Evolutionary conservation across 768 basidiomycete genomes (phyloP), one percentile per base, ranked within the genome.

Genomic region (Suillus alpinus): DNA sequence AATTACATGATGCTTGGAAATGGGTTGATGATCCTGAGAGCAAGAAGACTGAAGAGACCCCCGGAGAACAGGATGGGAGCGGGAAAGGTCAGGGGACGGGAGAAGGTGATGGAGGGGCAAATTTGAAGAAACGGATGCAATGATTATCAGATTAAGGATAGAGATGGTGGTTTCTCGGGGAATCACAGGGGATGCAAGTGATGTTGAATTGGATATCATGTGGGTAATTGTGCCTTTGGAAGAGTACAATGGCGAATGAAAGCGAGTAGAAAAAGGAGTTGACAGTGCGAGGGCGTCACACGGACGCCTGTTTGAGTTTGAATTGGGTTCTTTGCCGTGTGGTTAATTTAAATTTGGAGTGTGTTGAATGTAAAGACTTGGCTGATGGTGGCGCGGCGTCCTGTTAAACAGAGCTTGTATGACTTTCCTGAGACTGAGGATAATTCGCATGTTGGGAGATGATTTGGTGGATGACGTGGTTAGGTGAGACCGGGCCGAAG

Each of bases 1-100:
- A 96, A 73, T 64, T 93, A n/a, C 66, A 64, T 13, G 80, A 84
- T 29, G 83, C 86, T 23, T 94, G 90, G 89, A 72, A 64, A 16
- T 95, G 90, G 90, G 80, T 76, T 56, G 92, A 94, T 73, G 80
- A 77, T 16, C 75, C 78, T 23, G 67, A 70, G 36, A 6, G 36
- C 10, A 8, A 9, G 7, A 8, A 0, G 18, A n/a, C 7, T 26
- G 20, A 2, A 4, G 6, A 13, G 41, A 43, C n/a, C n/a, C n/a
- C 8, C 9, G 16, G 16, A 6, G 41, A 6, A 7, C 59, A 29
- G 26, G 49, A 61, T 29, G 65, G 63, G 53, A 65, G 58, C 68
- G 64, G 66, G 58, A 64, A 49, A 26, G 36, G 51, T 59, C 62
- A 60, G 12, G 56, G 26, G 55, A 49, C 18, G 47, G 65, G 40